A percentile compares a stretch with the other conserved stretches of the same genome.
phyloP scores from a whole-genome alignment of 2,329 filamentous ascomycete species.

The Bipolaris bicolor region DNA sequence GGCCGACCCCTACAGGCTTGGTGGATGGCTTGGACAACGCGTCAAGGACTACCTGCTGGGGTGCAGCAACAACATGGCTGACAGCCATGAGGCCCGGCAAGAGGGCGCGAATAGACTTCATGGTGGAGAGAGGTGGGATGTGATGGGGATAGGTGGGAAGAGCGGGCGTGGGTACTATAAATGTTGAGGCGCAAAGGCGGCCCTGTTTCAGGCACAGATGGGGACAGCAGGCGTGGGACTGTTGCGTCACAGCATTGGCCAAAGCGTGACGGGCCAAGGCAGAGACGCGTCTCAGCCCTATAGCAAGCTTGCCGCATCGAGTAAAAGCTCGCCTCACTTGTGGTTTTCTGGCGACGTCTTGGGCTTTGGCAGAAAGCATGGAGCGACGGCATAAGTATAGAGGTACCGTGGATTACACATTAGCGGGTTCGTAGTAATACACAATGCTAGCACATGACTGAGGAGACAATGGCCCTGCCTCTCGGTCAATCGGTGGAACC shows the following conservation, averaged over 20 bases:
- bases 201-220: constrained; percentile 7
- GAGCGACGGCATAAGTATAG: not conserved
- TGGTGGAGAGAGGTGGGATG: constrained; percentile 12
- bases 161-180: not conserved
- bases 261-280: constrained; percentile 1
- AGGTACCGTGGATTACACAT: too few species aligned
- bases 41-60: constrained; percentile 29
- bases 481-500: too few species aligned
- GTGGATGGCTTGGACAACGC: constrained; percentile 13
- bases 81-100: constrained; percentile 22
- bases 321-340: not conserved
- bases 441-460: too few species aligned
- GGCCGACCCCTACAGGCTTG: constrained; percentile 49
- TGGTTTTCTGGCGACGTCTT: not conserved
- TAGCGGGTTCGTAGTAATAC: too few species aligned
- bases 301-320: not conserved
- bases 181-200: not conserved
- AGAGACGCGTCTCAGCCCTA: constrained; percentile 15
- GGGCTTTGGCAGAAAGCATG: not conserved
- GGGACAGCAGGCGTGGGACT: not conserved
- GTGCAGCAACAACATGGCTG: constrained; percentile 23
- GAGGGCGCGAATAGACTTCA: constrained; percentile 26
- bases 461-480: too few species aligned
- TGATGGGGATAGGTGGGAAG: not conserved
- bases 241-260: constrained; percentile 13